phyloP scores from a whole-genome alignment of 768 basidiomycete genomes.

The Termitomyces sp. region DNA sequence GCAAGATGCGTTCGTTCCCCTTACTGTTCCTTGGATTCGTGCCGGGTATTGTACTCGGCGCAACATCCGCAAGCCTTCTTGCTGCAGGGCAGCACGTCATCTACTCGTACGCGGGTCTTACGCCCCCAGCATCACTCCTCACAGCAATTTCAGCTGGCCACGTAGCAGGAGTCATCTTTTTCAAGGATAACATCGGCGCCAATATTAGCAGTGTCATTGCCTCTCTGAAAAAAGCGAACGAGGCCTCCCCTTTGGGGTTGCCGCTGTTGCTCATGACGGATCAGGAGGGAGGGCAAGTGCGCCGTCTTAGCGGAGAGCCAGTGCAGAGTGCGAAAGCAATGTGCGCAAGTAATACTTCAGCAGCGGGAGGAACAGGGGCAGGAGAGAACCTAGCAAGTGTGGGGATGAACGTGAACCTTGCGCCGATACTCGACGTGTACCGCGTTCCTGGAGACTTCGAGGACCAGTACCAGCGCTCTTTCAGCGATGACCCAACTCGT shows the following conservation, averaged over 20 bases:
- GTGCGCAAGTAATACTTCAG: conserved; percentile 11
- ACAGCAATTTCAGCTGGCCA: conserved; percentile 15
- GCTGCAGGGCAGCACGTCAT: conserved; percentile 17
- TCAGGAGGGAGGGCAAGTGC: conserved; percentile 19
- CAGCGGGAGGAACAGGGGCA: conserved; percentile 10
- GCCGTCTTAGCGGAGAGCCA: conserved; percentile 16
- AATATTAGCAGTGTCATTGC: conserved; percentile 13
- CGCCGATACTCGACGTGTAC: conserved; percentile 19
- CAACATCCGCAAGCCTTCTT: conserved; percentile 11
- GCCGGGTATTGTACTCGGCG: conserved; percentile 1
- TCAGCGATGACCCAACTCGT: conserved; percentile 13
- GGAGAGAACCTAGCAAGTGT: conserved; percentile 15
- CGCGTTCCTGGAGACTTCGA: conserved; percentile 17
- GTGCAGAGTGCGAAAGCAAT: conserved; percentile 17
- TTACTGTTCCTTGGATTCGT: conserved; percentile 6
- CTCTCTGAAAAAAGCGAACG: conserved; percentile 17
- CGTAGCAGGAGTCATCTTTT: conserved; percentile 17
- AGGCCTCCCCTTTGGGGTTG: conserved; percentile 10
- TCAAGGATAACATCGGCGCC: conserved; percentile 14
- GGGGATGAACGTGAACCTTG: conserved; percentile 20
- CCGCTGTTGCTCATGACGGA: conserved; percentile 19
- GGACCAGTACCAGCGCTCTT: conserved; percentile 16
- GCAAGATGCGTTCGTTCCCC: neutral
- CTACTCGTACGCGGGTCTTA: conserved; percentile 15
- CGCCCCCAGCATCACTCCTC: conserved; percentile 14